Evolutionary conservation across 2,329 filamentous ascomycete genomes (phyloP), one percentile per base, ranked within the genome.

Genomic region (Passalora sequoiae): DNA sequence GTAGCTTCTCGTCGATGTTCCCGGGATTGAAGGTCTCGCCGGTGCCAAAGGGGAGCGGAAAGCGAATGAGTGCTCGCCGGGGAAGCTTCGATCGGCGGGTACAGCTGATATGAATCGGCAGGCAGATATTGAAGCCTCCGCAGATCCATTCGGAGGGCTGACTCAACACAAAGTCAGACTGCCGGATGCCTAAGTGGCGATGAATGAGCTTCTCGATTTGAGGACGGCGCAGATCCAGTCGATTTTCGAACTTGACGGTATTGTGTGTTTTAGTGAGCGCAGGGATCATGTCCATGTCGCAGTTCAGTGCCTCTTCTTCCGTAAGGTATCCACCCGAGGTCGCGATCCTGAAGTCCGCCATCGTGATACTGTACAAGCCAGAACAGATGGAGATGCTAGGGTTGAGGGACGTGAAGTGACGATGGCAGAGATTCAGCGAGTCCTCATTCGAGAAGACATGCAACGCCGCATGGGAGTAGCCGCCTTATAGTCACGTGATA

Each of bases 1-100:
- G 48, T 2, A 72, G 13, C 57, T 73, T 73, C 56, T 73, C 69
- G 24, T 72, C 64, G 10, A 63, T 60, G 30, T 63, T 70, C 9
- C 68, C 69, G 9, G 67, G 66, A 42, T 59, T 46, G 16, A 35
- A 45, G 10, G 40, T 43, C 41, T 71, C 69, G 7, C 67, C 69
- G 4, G 68, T 50, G 38, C 46, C 29, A 47, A 24, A 16, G 39
- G 44, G 21, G 43, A 42, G 13, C 49, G 51, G n/a, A 54, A 38
- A 8, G 51, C 32, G 32, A 13, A 36, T 16, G 8, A 36, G 9
- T 9, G 32, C 32, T 20, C 16, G 15, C 6, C 10, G 16, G 19
- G 32, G 32, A 20, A 36, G 32, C 19, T 20, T 36, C 13, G 13
- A 13, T 5, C 6, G 6, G 32, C 32, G 32, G 12, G 32, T 36